These are phyloP conservation scores for Pythium phragmiticola DNA, from an alignment of 352 stramenopile species.

Conservation along the genomic window DNA sequence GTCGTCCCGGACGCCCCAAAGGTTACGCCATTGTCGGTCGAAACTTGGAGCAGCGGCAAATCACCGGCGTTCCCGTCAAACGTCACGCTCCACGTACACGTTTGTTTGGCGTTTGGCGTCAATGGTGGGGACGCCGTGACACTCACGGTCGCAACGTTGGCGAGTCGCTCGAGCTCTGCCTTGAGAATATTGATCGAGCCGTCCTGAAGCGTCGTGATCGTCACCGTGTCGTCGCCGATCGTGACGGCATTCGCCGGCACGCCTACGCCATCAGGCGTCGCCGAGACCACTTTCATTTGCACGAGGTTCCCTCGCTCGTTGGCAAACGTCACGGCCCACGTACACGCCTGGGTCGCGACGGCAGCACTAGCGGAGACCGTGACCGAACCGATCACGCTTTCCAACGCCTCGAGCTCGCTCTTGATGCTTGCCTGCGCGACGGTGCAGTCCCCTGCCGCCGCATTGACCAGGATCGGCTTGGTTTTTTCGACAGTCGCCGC, in stretches of 20 bases:
- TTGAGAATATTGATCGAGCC: slow-evolving; percentile 93
- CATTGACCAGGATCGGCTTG: slow-evolving; percentile 81
- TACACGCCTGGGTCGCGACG: slow-evolving; percentile 69
- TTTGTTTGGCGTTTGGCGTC: slow-evolving; percentile 44
- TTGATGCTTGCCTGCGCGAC: slow-evolving; percentile 56
- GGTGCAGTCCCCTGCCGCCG: slow-evolving; percentile 72
- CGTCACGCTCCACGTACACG: slow-evolving; percentile 91
- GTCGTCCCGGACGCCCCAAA: slow-evolving; percentile 39
- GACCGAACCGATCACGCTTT: slow-evolving; percentile 43
- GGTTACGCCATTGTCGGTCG: slow-evolving; percentile 35
- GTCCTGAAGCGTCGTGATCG: slow-evolving; percentile 66
- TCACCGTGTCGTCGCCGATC: slow-evolving; percentile 83
- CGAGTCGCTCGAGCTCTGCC: slow-evolving; percentile 90
- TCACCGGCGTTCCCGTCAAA: slow-evolving; percentile 94
- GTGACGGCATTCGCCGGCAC: slow-evolving; percentile 39
- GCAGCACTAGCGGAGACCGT: slow-evolving; percentile 44
- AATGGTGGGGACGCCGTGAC: slow-evolving; percentile 56
- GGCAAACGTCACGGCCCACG: slow-evolving; percentile 90
- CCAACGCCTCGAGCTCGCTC: slow-evolving; percentile 45
- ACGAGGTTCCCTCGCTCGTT: slow-evolving; percentile 86
- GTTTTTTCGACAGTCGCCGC: slow-evolving; percentile 59
- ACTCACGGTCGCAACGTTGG: slow-evolving; percentile 88
- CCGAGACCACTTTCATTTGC: slow-evolving; percentile 62
- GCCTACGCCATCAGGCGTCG: slow-evolving; percentile 31
- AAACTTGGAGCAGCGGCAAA: slow-evolving; percentile 56